A percentile compares a stretch with the other conserved stretches of the same genome.
Conservation (phyloP, 805 yeast genomes). For the Debaryomyces castellii region DNA sequence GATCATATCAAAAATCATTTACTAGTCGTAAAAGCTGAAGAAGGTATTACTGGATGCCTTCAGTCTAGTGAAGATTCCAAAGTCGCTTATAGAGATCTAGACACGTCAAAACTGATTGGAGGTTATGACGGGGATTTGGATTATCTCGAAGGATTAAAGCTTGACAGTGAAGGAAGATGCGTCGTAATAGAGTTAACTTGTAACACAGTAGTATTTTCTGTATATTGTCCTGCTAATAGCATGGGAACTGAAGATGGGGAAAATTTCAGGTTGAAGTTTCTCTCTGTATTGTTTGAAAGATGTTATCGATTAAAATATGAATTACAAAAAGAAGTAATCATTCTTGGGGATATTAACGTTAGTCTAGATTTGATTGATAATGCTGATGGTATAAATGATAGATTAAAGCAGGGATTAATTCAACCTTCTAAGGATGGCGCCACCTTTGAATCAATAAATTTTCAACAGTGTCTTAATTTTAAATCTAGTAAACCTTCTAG, state of each 20-base stretch:
- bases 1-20: conserved; percentile 33
- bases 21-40: conserved; percentile 74
- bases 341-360: conserved; percentile 90
- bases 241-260: conserved; percentile 67
- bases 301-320: conserved; percentile 48
- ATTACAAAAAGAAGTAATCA: conserved; percentile 64
- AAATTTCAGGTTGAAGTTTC: conserved; percentile 54
- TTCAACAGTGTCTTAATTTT: conserved; percentile 34
- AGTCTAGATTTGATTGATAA: conserved; percentile 78
- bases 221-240: conserved; percentile 94
- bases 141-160: conserved; percentile 33
- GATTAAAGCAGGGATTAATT: conserved; percentile 37
- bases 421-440: conserved; percentile 11
- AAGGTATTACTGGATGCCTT: conserved; percentile 80
- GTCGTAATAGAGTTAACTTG: conserved; percentile 70
- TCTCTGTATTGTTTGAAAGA: conserved; percentile 60
- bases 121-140: conserved; percentile 56
- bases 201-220: conserved; percentile 58
- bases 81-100: conserved; percentile 12
- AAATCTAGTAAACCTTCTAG: conserved; percentile 29
- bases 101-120: conserved; percentile 53
- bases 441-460: conserved; percentile 24
- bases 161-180: conserved; percentile 87
- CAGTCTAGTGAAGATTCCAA: conserved; percentile 12
- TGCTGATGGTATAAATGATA: conserved; percentile 62